phyloP scores from a whole-genome alignment of 805 yeast genomes.

The Hanseniaspora lachancei region DNA sequence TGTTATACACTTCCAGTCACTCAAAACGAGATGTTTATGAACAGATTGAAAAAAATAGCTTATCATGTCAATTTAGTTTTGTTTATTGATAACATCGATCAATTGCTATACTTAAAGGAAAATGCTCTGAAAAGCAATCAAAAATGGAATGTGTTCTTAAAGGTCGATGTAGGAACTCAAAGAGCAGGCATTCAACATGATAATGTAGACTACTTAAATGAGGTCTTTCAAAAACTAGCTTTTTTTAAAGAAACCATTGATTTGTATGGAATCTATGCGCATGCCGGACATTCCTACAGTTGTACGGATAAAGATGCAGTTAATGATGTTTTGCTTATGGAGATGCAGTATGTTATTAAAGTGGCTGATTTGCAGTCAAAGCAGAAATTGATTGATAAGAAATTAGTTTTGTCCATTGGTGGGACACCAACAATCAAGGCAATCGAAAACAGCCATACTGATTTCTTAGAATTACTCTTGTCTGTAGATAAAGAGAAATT shows the following conservation, averaged over 20 bases:
- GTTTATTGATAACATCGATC: conserved; percentile 50
- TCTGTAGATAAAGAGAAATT: conserved; percentile 26
- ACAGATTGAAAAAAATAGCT: conserved; percentile 34
- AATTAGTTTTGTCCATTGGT: conserved; percentile 53
- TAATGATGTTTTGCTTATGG: conserved; percentile 37
- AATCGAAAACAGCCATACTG: conserved; percentile 19
- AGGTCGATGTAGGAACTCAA: conserved; percentile 57
- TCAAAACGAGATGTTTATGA: conserved; percentile 31
- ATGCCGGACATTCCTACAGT: conserved; percentile 64
- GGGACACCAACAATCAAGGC: conserved; percentile 74
- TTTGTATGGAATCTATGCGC: conserved; percentile 60
- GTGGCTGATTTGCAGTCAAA: conserved; percentile 32
- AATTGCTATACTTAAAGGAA: conserved; percentile 35
- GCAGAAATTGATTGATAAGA: conserved; percentile 23
- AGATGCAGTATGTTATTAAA: conserved; percentile 40
- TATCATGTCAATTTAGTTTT: conserved; percentile 36
- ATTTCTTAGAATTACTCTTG: conserved; percentile 11
- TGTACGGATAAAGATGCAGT: conserved; percentile 37
- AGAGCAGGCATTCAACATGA: conserved; percentile 47
- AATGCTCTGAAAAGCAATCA: neutral
- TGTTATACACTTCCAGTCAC: conserved; percentile 49
- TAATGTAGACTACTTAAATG: conserved; percentile 22
- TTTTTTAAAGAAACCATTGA: conserved; percentile 28
- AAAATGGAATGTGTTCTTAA: conserved; percentile 52
- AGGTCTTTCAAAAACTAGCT: conserved; percentile 26